Evolutionary conservation across 2,329 filamentous ascomycete species (phyloP).

Genomic region (Trichophyton mentagrophytes): DNA sequence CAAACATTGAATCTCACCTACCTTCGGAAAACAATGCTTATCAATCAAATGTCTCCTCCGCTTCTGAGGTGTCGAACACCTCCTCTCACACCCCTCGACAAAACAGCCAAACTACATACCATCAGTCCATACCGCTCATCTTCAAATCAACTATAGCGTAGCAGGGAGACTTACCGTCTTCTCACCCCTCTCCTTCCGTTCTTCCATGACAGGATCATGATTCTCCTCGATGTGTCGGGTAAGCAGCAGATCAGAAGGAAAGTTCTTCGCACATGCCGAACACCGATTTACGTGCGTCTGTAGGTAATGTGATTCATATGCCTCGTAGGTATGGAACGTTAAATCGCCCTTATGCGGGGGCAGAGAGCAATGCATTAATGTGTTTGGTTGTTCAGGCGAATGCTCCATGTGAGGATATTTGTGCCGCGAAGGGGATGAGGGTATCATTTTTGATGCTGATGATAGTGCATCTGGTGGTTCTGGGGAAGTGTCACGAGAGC

Average conservation of each 20-base stretch:
- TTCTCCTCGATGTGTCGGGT: constrained; percentile 78
- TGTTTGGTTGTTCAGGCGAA: constrained; percentile 15
- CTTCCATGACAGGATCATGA: constrained; percentile 67
- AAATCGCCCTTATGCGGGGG: constrained; percentile 63
- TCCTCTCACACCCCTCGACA: constrained; percentile 72
- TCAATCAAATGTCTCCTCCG: constrained; percentile 79
- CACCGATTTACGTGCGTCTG: constrained; percentile 75
- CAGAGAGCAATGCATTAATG: constrained; percentile 64
- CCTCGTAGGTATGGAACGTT: constrained; percentile 59
- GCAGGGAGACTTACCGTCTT: constrained; percentile 52
- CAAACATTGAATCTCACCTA: constrained; percentile 15
- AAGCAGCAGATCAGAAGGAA: constrained; percentile 71
- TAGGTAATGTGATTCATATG: constrained; percentile 78
- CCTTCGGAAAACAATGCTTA: constrained; percentile 79
- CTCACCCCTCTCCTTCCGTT: constrained; percentile 65
- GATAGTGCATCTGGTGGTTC: constrained; percentile 25
- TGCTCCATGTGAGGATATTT: constrained; percentile 47
- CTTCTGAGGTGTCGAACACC: constrained; percentile 73
- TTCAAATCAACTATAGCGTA: not conserved
- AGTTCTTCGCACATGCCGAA: constrained; percentile 70
- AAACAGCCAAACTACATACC: constrained; percentile 65
- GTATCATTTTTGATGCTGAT: constrained; percentile 7
- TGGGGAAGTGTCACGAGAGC: constrained; percentile 34
- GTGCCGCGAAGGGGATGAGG: constrained; percentile 18
- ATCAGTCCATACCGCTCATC: not conserved